Evolutionary conservation across 768 basidiomycete genomes (phyloP), one percentile per base, ranked within the genome.

Genomic region (Sporobolomyces pararoseus): DNA sequence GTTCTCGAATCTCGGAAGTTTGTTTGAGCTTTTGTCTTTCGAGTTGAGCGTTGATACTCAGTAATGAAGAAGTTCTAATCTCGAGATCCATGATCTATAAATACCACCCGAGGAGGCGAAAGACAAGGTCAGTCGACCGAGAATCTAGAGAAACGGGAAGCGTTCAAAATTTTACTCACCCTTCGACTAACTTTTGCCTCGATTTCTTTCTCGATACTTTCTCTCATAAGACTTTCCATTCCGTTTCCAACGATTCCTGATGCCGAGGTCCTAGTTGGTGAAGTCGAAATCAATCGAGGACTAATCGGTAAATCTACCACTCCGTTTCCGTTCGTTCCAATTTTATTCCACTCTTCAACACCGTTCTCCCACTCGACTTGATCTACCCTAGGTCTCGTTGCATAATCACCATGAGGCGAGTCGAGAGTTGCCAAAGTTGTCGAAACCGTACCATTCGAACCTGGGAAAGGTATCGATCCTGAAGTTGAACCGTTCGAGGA

Each of bases 71-170:
- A 79, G 91, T 94, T 9, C 90, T 88, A 76, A 95, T 95, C 79
- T 94, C 90, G 16, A 95, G 83, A 80, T 95, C 91, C 17, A 89
- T 89, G 66, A 95, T 94, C 92, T 95, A 69, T 21, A 17, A 42
- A 25, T 51, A 17, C 23, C 6, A 14, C n/a, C 29, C 17, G 16
- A n/a, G 32, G 12, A 42, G 9, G 9, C 39, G 39, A 17, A 3
- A 10, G 23, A 44, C 17, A 17, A 21, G 5, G 35, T 17, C 29
- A 32, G 10, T 32, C 51, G 34, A 42, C 16, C 14, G 27, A 10
- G 51, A 9, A 10, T 0, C 3, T 12, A 29, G 13, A 34, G 31
- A 37, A 12, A 37, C 3, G 13, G 5, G 4, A 12, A 27, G 34
- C 9, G 14, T 4, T 21, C 3, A 6, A 21, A 14, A 34, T n/a